A percentile compares a stretch with the other conserved stretches of the same genome.
These are phyloP conservation scores for Gentiana dahurica DNA, from an alignment of 257 asterid species.

Conservation along the genomic window DNA sequence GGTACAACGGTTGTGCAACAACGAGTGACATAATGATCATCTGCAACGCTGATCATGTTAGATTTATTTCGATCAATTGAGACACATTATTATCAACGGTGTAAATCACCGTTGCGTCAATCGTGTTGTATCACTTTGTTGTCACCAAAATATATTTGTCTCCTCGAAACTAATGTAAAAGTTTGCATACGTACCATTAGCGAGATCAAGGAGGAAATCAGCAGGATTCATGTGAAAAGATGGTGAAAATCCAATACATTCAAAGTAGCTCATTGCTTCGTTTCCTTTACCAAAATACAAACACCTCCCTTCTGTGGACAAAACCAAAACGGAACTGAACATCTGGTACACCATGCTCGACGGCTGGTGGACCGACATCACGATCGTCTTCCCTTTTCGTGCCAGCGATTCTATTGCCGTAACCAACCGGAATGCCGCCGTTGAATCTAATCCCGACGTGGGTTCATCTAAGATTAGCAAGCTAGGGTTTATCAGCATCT, in stretches of 20 bases:
- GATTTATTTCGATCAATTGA: too few relatives aligned
- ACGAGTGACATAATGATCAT: too few relatives aligned
- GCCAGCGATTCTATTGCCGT: constrained; percentile 54
- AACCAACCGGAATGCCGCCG: constrained; percentile 70
- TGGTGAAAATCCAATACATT: constrained; percentile 64
- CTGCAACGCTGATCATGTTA: too few relatives aligned
- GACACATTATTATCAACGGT: too few relatives aligned
- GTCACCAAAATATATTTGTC: background rate
- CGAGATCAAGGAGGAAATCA: constrained; percentile 97
- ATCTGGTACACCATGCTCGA: constrained; percentile 74
- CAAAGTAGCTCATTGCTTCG: constrained; percentile 76
- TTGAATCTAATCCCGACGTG: constrained; percentile 86
- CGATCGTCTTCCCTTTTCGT: constrained; percentile 72
- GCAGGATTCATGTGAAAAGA: constrained; percentile 92
- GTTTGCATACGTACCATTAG: constrained; percentile 56
- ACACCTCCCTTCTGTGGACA: constrained; percentile 61
- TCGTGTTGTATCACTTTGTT: too few relatives aligned
- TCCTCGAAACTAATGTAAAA: background rate
- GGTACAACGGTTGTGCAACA: too few relatives aligned
- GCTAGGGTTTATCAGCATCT: constrained; percentile 87
- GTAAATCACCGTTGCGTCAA: too few relatives aligned
- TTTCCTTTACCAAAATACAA: constrained; percentile 58
- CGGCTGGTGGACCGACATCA: constrained; percentile 86
- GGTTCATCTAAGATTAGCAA: constrained; percentile 79
- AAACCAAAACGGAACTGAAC: constrained; percentile 62